These are phyloP conservation scores for Melastoma candidum DNA, from an alignment of 441 rosid species.

Conservation along the genomic window DNA sequence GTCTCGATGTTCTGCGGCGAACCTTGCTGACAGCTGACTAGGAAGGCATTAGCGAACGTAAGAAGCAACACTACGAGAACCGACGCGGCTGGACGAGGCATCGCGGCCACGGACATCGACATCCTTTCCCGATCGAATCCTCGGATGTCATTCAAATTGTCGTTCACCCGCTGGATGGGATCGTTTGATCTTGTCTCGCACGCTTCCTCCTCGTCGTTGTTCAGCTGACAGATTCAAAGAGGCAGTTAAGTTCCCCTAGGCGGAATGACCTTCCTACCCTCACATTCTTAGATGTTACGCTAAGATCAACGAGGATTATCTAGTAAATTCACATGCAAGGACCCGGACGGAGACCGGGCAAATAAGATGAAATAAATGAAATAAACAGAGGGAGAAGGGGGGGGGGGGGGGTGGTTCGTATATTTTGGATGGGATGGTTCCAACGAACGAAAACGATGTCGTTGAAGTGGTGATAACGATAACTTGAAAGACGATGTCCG, in stretches of 20 bases:
- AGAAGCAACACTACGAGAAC: conserved; percentile 12
- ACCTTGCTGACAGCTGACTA: conserved; percentile 33
- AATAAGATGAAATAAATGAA: no score
- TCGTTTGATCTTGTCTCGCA: conserved; percentile 4
- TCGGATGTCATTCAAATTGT: neutral
- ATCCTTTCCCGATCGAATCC: neutral
- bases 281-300: no score
- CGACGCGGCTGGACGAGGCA: conserved; percentile 23
- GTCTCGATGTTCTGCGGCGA: conserved; percentile 57
- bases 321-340: no score
- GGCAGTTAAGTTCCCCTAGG: conserved; percentile 4
- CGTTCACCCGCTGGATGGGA: neutral
- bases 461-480: no score
- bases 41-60: conserved; percentile 15
- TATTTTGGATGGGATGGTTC: no score
- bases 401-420: no score
- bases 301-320: neutral
- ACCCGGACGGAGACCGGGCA: no score
- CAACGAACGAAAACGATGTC: no score
- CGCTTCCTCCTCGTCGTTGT: conserved; percentile 5
- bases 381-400: no score
- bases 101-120: conserved; percentile 33
- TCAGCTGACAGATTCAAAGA: conserved; percentile 27
- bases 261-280: neutral
- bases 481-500: no score